These are phyloP conservation scores for Magnaporthiopsis rhizophila DNA, from an alignment of 2,329 filamentous ascomycete species.

Conservation along the genomic window DNA sequence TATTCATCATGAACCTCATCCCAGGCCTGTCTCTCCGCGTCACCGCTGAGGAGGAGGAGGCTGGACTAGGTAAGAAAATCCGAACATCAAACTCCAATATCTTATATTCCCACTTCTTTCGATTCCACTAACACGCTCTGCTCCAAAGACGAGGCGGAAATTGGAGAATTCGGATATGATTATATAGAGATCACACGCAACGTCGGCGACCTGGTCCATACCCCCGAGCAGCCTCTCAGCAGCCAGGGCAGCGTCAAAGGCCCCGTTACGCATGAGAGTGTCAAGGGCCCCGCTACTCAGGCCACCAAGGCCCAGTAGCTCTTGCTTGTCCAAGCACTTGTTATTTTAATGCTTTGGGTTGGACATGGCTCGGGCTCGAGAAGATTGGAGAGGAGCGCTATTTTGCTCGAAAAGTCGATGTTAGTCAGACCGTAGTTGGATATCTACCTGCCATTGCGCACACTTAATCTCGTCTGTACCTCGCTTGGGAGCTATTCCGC, in stretches of 20 bases:
- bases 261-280: no score
- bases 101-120: no score
- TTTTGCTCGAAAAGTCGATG: neutral
- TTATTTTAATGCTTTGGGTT: neutral
- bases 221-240: conserved; percentile 6
- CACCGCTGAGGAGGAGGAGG: conserved; percentile 57
- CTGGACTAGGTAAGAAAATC: conserved; percentile 68
- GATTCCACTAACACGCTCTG: no score
- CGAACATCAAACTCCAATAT: neutral
- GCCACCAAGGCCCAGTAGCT: neutral
- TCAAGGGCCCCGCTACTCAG: no score
- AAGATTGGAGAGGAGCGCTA: neutral
- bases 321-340: neutral
- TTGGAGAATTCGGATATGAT: conserved; percentile 74
- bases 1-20: conserved; percentile 62
- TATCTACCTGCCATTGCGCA: neutral
- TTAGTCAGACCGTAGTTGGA: neutral
- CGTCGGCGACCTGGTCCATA: conserved; percentile 35
- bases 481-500: neutral
- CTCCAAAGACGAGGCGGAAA: no score
- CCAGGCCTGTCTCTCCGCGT: conserved; percentile 64
- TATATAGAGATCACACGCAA: conserved; percentile 67
- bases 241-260: conserved; percentile 16
- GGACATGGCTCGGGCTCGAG: neutral
- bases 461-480: neutral